A percentile compares a stretch with the other conserved stretches of the same genome.
Conservation (phyloP, 2,329 filamentous ascomycete species). For the Rhytidhysteron rufulum region DNA sequence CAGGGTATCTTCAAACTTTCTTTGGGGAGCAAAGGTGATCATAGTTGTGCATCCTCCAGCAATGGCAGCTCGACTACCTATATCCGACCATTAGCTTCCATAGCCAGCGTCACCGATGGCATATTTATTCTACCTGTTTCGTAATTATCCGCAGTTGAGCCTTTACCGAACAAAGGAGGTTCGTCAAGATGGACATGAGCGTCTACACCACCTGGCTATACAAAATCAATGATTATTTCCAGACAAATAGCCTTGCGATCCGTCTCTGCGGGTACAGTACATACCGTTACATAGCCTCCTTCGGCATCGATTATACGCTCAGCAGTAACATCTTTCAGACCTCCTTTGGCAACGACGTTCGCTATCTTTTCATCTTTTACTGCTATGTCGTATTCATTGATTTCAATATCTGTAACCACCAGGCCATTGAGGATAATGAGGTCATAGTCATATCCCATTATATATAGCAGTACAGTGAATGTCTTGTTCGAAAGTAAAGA, state of each 20-base stretch:
- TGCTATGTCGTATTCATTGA: conserved; percentile 40
- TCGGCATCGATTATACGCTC: conserved; percentile 39
- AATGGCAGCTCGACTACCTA: conserved; percentile 43
- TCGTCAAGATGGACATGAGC: conserved; percentile 46
- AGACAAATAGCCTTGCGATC: too few relatives aligned
- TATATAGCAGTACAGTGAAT: too few relatives aligned
- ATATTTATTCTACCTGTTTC: conserved; percentile 34
- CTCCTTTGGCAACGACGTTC: conserved; percentile 28
- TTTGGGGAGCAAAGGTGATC: conserved; percentile 47
- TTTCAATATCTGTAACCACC: conserved; percentile 38
- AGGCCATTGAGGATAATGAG: conserved; percentile 42
- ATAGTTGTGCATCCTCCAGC: conserved; percentile 49
- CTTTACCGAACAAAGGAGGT: conserved; percentile 43
- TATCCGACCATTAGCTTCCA: too few relatives aligned
- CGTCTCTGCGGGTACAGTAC: conserved; percentile 9
- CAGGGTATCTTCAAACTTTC: conserved; percentile 42
- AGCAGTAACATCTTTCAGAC: conserved; percentile 23
- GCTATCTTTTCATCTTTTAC: conserved; percentile 42
- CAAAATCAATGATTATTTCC: not conserved
- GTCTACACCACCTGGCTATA: conserved; percentile 40
- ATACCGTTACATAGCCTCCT: conserved; percentile 43
- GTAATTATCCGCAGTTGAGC: conserved; percentile 37
- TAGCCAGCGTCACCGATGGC: too few relatives aligned
- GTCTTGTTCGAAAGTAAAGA: too few relatives aligned
- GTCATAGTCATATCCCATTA: conserved; percentile 28